phyloP scores from a whole-genome alignment of 2,329 filamentous ascomycete genomes.

The Colletotrichum sp. region DNA sequence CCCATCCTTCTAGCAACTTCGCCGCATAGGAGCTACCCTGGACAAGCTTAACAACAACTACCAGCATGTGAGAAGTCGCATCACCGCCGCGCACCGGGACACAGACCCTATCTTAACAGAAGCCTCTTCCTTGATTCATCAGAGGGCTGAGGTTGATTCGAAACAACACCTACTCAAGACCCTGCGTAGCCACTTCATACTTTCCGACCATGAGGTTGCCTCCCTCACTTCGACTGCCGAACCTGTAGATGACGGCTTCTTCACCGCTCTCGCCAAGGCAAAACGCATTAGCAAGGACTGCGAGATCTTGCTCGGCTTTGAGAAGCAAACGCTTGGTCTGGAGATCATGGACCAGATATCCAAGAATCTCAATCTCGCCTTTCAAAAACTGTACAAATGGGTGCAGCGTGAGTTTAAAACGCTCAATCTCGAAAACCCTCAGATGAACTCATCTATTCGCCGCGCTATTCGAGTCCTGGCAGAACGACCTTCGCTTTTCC shows the following conservation, averaged over 20 bases:
- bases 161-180: constrained; percentile 81
- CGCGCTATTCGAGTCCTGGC: constrained; percentile 85
- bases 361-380: constrained; percentile 84
- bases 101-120: constrained; percentile 79
- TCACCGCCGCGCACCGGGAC: constrained; percentile 75
- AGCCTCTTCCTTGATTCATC: constrained; percentile 73
- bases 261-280: constrained; percentile 75
- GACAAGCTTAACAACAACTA: constrained; percentile 80
- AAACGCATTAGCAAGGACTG: constrained; percentile 91
- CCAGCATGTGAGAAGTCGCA: constrained; percentile 78
- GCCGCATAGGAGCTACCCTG: constrained; percentile 81
- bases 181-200: constrained; percentile 82
- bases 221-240: constrained; percentile 78
- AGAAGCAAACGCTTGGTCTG: constrained; percentile 85
- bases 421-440: constrained; percentile 91
- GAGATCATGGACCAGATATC: constrained; percentile 93
- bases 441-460: constrained; percentile 85
- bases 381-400: constrained; percentile 96
- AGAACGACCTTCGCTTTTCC: constrained; percentile 87
- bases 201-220: constrained; percentile 82
- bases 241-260: constrained; percentile 86
- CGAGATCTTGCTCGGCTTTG: constrained; percentile 85
- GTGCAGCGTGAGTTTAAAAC: constrained; percentile 92
- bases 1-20: constrained; percentile 70
- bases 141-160: constrained; percentile 75